A percentile compares a stretch with the other conserved stretches of the same genome.
phyloP scores from a whole-genome alignment of 208 protist genomes.

The Naegleria lovaniensis region DNA sequence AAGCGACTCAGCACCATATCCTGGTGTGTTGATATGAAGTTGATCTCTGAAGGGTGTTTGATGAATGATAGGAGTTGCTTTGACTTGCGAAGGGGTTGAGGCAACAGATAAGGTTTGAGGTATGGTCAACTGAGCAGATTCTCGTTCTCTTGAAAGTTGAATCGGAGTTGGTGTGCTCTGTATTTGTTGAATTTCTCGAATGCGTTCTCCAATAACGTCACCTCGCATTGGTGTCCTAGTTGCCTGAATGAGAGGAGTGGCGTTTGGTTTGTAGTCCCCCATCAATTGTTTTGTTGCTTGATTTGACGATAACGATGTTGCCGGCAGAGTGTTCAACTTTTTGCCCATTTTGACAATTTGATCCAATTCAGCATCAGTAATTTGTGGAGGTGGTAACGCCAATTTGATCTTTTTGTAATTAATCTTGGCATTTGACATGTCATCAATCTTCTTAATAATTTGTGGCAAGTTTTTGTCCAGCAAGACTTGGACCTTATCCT shows the following conservation, averaged over 20 bases:
- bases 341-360: slow-evolving; percentile 30
- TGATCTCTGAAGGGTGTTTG: neutral
- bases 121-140: slow-evolving; percentile 48
- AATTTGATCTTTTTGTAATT: slow-evolving; percentile 28
- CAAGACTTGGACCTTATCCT: slow-evolving; percentile 22
- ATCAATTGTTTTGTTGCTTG: neutral
- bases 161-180: slow-evolving; percentile 59
- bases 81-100: neutral
- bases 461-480: slow-evolving; percentile 17
- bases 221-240: slow-evolving; percentile 8
- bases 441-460: slow-evolving; percentile 37
- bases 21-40: neutral
- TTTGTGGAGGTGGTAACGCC: slow-evolving; percentile 38
- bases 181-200: slow-evolving; percentile 62
- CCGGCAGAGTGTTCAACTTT: neutral
- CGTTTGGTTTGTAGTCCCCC: slow-evolving; percentile 13
- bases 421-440: neutral
- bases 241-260: neutral
- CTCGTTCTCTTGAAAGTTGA: slow-evolving; percentile 45
- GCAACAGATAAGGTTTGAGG: neutral
- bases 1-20: neutral
- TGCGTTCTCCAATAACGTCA: slow-evolving; percentile 56
- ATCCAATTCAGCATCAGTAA: slow-evolving; percentile 35
- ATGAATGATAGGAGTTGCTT: neutral
- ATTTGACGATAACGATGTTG: neutral